Conservation (phyloP, 2,329 filamentous ascomycete species). For the Tolypocladium ovalisporum region DNA sequence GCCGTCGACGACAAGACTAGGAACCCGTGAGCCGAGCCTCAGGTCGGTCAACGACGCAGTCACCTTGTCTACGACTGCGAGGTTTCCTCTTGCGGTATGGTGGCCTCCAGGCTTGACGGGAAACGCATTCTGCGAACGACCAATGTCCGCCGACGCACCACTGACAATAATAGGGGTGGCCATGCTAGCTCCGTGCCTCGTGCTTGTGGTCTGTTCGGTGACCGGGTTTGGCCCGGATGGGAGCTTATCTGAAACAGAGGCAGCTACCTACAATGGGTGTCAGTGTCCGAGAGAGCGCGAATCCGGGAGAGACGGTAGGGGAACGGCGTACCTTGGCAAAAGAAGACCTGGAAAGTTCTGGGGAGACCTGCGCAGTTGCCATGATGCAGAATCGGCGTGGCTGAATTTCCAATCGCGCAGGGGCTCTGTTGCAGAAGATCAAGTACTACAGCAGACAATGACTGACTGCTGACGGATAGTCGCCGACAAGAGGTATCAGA, state of each 20-base stretch:
- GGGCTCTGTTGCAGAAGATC: constrained; percentile 7
- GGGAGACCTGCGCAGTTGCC: constrained; percentile 34
- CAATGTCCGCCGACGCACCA: constrained; percentile 1
- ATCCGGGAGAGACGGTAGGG: not conserved
- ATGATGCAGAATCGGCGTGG: constrained; percentile 21
- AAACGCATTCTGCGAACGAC: constrained; percentile 6
- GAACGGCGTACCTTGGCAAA: constrained; percentile 59
- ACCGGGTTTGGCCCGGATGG: constrained; percentile 2
- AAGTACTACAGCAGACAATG: constrained; percentile 6
- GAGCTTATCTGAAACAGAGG: constrained; percentile 24
- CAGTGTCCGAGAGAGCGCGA: not conserved
- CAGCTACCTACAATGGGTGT: constrained; percentile 30
- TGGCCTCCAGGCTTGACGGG: constrained; percentile 8
- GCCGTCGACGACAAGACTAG: constrained; percentile 38
- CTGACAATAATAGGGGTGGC: constrained; percentile 4
- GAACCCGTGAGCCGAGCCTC: constrained; percentile 17
- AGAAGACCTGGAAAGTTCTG: constrained; percentile 48
- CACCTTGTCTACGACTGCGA: constrained; percentile 14
- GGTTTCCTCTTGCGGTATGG: constrained; percentile 6
- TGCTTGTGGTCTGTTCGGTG: constrained; percentile 12
- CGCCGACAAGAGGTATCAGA: constrained; percentile 1
- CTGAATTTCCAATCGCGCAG: constrained; percentile 10
- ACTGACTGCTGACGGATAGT: not conserved
- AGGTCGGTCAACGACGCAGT: constrained; percentile 18
- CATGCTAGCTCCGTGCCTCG: not conserved